Percentiles rank a stretch among this genome's conserved stretches.
Evolutionary conservation across 495 filamentous ascomycete species (phyloP).

Genomic region (Penicillium roqueforti): DNA sequence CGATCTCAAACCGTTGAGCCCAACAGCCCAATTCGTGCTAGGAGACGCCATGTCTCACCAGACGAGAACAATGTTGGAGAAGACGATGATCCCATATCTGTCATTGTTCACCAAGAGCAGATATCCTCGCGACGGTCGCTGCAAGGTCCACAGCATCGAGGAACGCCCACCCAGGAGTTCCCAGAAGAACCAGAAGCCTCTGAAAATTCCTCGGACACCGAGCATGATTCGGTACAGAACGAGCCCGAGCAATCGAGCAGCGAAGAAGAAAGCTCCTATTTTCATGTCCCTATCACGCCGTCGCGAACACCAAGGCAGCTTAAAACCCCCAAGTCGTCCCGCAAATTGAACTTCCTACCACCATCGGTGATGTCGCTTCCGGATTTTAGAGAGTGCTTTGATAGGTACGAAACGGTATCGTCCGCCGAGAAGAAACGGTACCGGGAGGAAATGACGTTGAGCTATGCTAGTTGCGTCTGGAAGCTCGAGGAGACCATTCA

Average conservation of each 20-base stretch:
- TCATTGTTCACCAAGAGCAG: too few relatives aligned
- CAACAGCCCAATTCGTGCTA: too few relatives aligned
- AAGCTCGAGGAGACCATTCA: background rate
- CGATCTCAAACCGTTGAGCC: too few relatives aligned
- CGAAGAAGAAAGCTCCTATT: background rate
- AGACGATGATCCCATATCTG: too few relatives aligned
- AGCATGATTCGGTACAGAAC: background rate
- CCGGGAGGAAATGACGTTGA: background rate
- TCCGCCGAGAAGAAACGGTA: background rate
- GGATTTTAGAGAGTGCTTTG: background rate
- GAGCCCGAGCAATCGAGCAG: background rate
- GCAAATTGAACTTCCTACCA: background rate
- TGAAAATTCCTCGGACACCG: background rate
- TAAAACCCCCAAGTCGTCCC: background rate
- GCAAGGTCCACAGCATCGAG: background rate
- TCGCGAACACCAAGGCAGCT: background rate
- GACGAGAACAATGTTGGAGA: too few relatives aligned
- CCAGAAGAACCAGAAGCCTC: background rate
- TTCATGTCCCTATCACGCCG: background rate
- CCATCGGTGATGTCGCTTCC: background rate
- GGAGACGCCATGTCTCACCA: too few relatives aligned
- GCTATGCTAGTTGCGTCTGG: background rate
- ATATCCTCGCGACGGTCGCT: background rate
- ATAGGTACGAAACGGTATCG: background rate
- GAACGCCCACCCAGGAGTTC: background rate